Evolutionary conservation across 2,329 filamentous ascomycete genomes (phyloP).

Genomic region (Penicillium decumbens): DNA sequence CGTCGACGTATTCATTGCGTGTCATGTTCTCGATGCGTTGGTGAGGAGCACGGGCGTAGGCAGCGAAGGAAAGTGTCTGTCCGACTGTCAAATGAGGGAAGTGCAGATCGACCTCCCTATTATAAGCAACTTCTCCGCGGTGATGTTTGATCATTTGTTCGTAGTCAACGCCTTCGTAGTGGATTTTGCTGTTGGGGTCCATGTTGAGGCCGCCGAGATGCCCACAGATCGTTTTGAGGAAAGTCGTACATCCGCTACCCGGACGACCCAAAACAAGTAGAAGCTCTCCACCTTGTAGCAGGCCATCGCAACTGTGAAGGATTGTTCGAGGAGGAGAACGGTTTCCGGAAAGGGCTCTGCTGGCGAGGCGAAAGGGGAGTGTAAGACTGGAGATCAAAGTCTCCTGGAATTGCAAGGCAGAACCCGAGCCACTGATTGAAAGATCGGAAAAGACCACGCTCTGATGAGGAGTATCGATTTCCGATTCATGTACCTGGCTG

Average conservation of each 20-base stretch:
- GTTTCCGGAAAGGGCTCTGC: conserved; percentile 24
- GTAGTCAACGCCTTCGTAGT: conserved; percentile 63
- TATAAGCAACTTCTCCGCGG: conserved; percentile 31
- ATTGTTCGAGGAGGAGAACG: conserved; percentile 26
- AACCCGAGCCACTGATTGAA: conserved; percentile 24
- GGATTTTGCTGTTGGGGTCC: conserved; percentile 56
- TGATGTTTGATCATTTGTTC: conserved; percentile 64
- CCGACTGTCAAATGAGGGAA: conserved; percentile 62
- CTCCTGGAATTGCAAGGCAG: conserved; percentile 23
- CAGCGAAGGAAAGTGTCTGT: conserved; percentile 72
- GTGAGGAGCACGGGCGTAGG: conserved; percentile 52
- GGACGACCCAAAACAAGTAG: conserved; percentile 38
- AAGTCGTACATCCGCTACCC: conserved; percentile 62
- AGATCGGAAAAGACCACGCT: conserved; percentile 26
- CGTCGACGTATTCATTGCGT: conserved; percentile 35
- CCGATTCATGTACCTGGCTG: conserved; percentile 18
- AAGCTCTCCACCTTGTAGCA: conserved; percentile 47
- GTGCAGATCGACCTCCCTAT: conserved; percentile 41
- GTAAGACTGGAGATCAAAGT: conserved; percentile 22
- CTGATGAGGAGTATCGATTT: conserved; percentile 21
- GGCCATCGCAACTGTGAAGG: conserved; percentile 31
- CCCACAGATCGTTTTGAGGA: conserved; percentile 76
- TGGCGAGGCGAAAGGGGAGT: conserved; percentile 32
- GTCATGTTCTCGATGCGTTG: conserved; percentile 13
- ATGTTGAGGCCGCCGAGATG: conserved; percentile 50